Base-by-base conservation (phyloP, 179 eudicot genomes). In the Drosera spatulata region DNA sequence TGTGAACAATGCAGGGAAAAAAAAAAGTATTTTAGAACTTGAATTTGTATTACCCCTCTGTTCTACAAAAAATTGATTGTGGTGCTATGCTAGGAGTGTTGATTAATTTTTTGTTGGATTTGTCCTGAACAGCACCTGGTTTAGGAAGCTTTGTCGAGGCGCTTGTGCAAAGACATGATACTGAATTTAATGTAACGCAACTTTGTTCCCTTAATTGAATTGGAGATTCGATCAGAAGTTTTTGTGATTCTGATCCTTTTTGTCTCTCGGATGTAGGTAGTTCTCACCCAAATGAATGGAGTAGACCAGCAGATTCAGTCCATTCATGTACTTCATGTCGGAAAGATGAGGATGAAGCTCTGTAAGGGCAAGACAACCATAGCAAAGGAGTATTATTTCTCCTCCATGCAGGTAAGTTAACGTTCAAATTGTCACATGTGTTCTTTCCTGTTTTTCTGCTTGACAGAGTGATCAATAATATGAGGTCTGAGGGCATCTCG, bases 291-390 rank as follows among this genome's bases (percentile, higher is more conserved):
- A 59, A 83, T 90, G 84, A 94, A 94, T 53, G 96, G 94, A n/a
- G 70, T 61, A 13, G 91, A 94, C 60, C 81, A 86, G 70, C 77
- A 85, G 50, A 85, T 94, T 33, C 85, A 83, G 53, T 86, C 85
- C 4, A 76, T 80, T 46, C 88, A 90, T 66, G 65, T 76, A 53
- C 87, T 94, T 72, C 93, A 86, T 61, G 73, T 94, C 38, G 97
- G 99, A 59, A 94, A 94, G 70, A 85, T 91, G 88, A 85, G 90
- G 73, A 90, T 94, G 81, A 94, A 87, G 75, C 95, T 94, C 51
- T 80, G 86, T 63, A 86, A 79, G 79, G 94, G 97, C 66, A 86
- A 84, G 78, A 66, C 88, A 73, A 90, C 94, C 8, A 76, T 83
- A 56, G 88, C 86, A 60, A 86, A 91, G 68, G 99, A 94, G 59